Percentiles rank a stretch among this genome's conserved stretches.
Evolutionary conservation across 1,139 yeast species (phyloP).

Genomic region (Arxiozyma slooffiae): DNA sequence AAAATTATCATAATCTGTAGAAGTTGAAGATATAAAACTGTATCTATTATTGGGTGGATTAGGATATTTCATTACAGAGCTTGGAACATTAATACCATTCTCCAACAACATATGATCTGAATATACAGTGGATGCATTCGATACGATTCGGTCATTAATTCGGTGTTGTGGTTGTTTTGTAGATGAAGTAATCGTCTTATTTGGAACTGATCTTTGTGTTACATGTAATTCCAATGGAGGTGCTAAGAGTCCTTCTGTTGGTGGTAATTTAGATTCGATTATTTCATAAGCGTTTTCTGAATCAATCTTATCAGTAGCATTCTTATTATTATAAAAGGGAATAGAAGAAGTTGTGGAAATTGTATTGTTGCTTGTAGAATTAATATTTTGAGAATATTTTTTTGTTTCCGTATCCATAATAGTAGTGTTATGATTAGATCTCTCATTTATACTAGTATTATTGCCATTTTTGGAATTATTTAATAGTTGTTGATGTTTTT

Average conservation of each 20-base stretch:
- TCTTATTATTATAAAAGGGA: not conserved
- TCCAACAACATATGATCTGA: not conserved
- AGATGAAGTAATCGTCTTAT: not conserved
- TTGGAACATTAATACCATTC: constrained; percentile 16
- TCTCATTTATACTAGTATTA: too few relatives aligned
- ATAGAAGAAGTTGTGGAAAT: not conserved
- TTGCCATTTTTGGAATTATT: not conserved
- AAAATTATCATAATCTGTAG: constrained; percentile 22
- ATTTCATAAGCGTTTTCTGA: not conserved
- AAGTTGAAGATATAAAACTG: constrained; percentile 27
- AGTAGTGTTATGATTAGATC: not conserved
- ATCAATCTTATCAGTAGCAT: not conserved
- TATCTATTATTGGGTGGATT: constrained; percentile 18
- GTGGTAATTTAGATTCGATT: not conserved
- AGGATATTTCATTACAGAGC: not conserved
- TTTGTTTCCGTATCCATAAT: not conserved
- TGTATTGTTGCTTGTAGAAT: not conserved
- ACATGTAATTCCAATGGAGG: constrained; percentile 2
- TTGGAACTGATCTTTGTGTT: not conserved
- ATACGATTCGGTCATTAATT: constrained; percentile 2
- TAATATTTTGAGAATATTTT: not conserved
- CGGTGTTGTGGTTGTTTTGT: not conserved
- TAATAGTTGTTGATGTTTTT: constrained; percentile 8
- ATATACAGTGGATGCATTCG: constrained; percentile 2
- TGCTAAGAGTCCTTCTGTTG: not conserved